A percentile compares a stretch with the other conserved stretches of the same genome.
phyloP scores from a whole-genome alignment of 225 moss, liverwort and hornwort species.

The Sphagnum contortum region DNA sequence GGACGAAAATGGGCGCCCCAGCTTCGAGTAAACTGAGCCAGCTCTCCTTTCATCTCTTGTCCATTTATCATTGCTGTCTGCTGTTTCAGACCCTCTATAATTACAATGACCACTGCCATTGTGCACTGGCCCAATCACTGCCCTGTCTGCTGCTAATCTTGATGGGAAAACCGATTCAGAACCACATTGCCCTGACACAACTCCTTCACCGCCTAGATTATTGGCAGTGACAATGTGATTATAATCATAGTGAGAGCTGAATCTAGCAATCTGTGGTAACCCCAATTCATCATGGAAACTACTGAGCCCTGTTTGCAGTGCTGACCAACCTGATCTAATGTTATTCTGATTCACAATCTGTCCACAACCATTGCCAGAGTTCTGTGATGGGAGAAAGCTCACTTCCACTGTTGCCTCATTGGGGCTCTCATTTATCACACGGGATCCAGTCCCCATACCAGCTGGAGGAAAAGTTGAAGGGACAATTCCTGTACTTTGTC shows the following conservation, averaged over 20 bases:
- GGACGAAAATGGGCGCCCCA: constrained; percentile 4
- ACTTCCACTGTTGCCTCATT: no score
- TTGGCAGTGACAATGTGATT: constrained; percentile 14
- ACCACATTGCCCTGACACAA: not conserved
- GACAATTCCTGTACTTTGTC: constrained; percentile 29
- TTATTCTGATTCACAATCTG: constrained; percentile 22
- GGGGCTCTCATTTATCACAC: constrained; percentile 9
- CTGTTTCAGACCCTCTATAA: constrained; percentile 1
- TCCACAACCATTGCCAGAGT: constrained; percentile 31
- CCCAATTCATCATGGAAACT: constrained; percentile 32
- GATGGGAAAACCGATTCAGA: constrained; percentile 30
- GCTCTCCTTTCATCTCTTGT: not conserved
- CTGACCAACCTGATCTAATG: constrained; percentile 20
- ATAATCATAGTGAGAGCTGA: constrained; percentile 1
- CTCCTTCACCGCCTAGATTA: constrained; percentile 37
- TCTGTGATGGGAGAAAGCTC: not conserved
- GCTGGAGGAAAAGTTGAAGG: constrained; percentile 13
- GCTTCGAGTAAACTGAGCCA: not conserved
- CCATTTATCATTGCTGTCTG: not conserved
- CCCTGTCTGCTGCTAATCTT: constrained; percentile 32
- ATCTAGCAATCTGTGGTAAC: not conserved
- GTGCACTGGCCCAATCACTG: constrained; percentile 25
- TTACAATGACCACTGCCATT: not conserved
- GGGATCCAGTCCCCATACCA: constrained; percentile 21
- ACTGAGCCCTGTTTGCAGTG: constrained; percentile 34